Conservation (phyloP, 2,329 filamentous ascomycete genomes). For the Davidsoniella eucalypti region DNA sequence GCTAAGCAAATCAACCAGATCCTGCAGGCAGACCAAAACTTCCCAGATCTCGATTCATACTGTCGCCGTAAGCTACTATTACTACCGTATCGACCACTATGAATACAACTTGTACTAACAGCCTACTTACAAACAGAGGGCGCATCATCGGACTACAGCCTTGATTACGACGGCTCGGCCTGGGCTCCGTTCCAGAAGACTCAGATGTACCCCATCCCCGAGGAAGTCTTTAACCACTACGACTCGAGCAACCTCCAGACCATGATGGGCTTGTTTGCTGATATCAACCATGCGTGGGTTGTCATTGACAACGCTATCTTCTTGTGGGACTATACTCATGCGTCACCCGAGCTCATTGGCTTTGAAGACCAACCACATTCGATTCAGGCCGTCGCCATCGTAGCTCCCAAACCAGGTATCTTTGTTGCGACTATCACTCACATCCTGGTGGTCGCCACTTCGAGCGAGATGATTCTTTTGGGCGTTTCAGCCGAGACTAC, state of each 20-base stretch:
- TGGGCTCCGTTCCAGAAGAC: constrained; percentile 85
- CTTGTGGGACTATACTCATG: constrained; percentile 90
- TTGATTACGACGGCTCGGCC: constrained; percentile 47
- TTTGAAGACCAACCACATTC: constrained; percentile 79
- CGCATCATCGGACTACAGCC: constrained; percentile 80
- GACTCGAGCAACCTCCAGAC: constrained; percentile 75
- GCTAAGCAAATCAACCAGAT: constrained; percentile 70
- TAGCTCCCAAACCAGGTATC: constrained; percentile 69
- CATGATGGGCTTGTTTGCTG: constrained; percentile 88
- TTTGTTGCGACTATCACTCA: constrained; percentile 78
- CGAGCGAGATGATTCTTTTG: constrained; percentile 69
- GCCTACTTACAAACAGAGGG: constrained; percentile 46
- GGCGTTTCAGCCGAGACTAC: constrained; percentile 56
- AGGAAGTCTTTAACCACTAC: constrained; percentile 82
- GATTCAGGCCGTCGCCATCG: constrained; percentile 81
- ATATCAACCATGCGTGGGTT: constrained; percentile 90
- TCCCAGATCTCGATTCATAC: constrained; percentile 79
- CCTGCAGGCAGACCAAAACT: constrained; percentile 59
- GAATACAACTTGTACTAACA: constrained; percentile 10
- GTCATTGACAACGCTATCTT: constrained; percentile 92
- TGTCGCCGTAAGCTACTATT: constrained; percentile 53
- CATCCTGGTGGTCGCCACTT: constrained; percentile 77
- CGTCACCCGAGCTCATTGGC: constrained; percentile 80
- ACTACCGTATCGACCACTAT: background rate
- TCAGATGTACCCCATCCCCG: constrained; percentile 77